Evolutionary conservation across 768 basidiomycete genomes (phyloP).

Genomic region (Saitozyma podzolica): DNA sequence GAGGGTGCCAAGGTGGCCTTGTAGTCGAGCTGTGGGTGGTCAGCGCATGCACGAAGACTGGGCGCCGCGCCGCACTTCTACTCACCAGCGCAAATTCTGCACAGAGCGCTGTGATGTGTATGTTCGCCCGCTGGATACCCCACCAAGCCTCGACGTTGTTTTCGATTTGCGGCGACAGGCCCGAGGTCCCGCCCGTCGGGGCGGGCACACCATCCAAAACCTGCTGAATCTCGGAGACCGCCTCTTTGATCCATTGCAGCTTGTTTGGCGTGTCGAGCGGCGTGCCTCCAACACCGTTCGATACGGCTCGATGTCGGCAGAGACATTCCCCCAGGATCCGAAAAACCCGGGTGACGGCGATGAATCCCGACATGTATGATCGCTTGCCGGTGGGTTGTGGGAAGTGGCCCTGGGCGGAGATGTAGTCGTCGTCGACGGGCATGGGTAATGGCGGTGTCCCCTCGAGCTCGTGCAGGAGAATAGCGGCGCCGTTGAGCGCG

Average conservation of each 20-base stretch:
- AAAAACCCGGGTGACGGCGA: constrained; percentile 23
- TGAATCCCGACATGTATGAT: constrained; percentile 39
- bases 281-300: too few species aligned
- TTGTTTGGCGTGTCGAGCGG: too few species aligned
- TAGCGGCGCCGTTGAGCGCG: constrained; percentile 25
- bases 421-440: constrained; percentile 37
- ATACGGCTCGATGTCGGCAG: too few species aligned
- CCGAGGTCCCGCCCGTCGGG: too few species aligned
- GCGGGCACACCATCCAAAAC: too few species aligned
- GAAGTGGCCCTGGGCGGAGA: constrained; percentile 21
- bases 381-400: constrained; percentile 21
- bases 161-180: too few species aligned
- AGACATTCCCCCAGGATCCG: constrained; percentile 36
- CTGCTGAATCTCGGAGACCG: too few species aligned
- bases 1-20: constrained; percentile 23
- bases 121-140: constrained; percentile 39
- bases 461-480: constrained; percentile 28
- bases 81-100: constrained; percentile 37
- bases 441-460: constrained; percentile 30
- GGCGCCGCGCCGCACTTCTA: constrained; percentile 4
- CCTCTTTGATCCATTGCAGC: too few species aligned
- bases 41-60: background rate
- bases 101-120: constrained; percentile 37
- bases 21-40: constrained; percentile 27
- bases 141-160: constrained; percentile 14